These are phyloP conservation scores for Nakaseomyces nivariensis DNA, from an alignment of 1,139 yeast species.

Conservation along the genomic window DNA sequence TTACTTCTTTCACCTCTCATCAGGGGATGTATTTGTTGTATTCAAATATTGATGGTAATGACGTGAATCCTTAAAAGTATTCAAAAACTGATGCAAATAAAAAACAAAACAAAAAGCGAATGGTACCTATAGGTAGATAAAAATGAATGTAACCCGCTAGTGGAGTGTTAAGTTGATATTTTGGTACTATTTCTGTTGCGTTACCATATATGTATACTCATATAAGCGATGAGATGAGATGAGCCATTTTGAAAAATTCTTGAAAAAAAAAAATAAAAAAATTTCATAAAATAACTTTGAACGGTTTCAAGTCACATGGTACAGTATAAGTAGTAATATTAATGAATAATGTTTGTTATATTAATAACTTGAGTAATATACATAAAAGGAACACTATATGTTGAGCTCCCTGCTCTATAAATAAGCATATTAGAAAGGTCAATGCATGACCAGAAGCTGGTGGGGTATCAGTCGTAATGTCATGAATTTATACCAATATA, in stretches of 20 bases:
- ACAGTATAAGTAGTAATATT: too few species aligned
- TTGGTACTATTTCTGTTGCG: too few species aligned
- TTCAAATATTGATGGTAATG: too few species aligned
- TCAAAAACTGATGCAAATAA: too few species aligned
- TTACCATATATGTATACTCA: too few species aligned
- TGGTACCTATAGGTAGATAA: too few species aligned
- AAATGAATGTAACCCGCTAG: too few species aligned
- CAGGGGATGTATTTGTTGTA: not conserved
- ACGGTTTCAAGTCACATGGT: not conserved
- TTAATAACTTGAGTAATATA: conserved; percentile 1
- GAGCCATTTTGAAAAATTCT: not conserved
- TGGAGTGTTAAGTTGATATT: too few species aligned
- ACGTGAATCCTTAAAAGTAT: too few species aligned
- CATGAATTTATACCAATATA: not conserved
- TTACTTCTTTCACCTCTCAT: conserved; percentile 1
- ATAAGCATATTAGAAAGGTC: not conserved
- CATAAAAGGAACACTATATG: not conserved
- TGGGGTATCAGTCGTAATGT: not conserved
- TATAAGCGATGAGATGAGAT: conserved; percentile 1
- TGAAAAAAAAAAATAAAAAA: not conserved
- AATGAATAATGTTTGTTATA: not conserved
- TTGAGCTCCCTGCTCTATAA: not conserved
- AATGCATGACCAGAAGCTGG: not conserved
- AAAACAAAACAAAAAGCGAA: too few species aligned
- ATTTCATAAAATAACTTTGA: not conserved